Percentiles rank a stretch among this genome's conserved stretches.
These are phyloP conservation scores for Calamus simplicifolius DNA, from an alignment of 176 grass and related monocot genomes.

Conservation along the genomic window DNA sequence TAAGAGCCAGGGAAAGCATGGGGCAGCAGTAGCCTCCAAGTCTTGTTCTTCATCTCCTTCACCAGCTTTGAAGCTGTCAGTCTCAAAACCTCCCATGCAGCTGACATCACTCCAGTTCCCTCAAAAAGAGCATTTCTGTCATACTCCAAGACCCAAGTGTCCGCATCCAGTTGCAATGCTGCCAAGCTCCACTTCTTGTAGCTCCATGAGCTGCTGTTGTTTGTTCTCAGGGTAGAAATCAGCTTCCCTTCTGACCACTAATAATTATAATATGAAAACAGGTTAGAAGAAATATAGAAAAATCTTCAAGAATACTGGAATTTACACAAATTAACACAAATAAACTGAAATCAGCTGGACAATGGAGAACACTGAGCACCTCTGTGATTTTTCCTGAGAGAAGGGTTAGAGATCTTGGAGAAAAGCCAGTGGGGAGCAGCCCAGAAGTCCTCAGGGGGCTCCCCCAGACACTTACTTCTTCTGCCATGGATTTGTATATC, in stretches of 20 bases:
- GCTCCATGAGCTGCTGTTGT: slow-evolving; percentile 65
- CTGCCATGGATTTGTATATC: slow-evolving; percentile 62
- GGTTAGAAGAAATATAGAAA: no score
- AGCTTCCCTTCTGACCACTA: slow-evolving; percentile 69
- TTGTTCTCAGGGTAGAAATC: slow-evolving; percentile 33
- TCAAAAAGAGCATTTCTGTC: slow-evolving; percentile 51
- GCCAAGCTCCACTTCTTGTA: slow-evolving; percentile 23
- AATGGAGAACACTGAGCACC: slow-evolving; percentile 15
- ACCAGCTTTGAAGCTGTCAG: slow-evolving; percentile 28
- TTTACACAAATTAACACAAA: no score
- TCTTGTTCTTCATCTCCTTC: slow-evolving; percentile 12
- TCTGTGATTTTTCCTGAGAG: slow-evolving; percentile 74
- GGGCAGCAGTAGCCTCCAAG: slow-evolving; percentile 13
- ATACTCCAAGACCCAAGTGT: slow-evolving; percentile 88
- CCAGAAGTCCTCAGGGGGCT: slow-evolving; percentile 65
- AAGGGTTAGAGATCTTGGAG: slow-evolving; percentile 46
- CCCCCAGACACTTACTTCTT: slow-evolving; percentile 82
- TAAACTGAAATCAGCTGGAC: no score
- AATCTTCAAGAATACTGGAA: no score
- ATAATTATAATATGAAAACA: not conserved
- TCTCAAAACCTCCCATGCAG: slow-evolving; percentile 32
- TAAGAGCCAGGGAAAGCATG: no score
- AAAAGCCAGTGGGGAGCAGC: slow-evolving; percentile 37
- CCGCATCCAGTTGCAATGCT: slow-evolving; percentile 44
- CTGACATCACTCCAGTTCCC: slow-evolving; percentile 51